Percentiles rank a stretch among this genome's conserved stretches.
phyloP scores from a whole-genome alignment of 2,329 filamentous ascomycete genomes.

The Cercospora sp. region DNA sequence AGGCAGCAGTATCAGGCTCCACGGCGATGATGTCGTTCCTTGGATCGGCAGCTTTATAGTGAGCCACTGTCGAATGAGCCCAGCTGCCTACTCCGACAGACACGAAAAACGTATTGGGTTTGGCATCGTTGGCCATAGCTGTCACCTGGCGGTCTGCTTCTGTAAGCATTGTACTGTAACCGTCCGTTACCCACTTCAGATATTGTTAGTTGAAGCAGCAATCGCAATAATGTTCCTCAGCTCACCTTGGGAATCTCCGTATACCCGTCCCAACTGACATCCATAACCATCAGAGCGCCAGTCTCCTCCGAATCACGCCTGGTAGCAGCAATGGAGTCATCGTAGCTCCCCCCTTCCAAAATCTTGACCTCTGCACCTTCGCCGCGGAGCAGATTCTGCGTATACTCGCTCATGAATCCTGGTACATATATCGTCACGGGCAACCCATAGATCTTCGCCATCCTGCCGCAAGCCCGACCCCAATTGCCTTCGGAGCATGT shows the following conservation, averaged over 20 bases:
- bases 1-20: conserved; percentile 67
- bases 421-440: conserved; percentile 64
- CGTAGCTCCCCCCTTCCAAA: conserved; percentile 60
- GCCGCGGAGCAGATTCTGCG: conserved; percentile 55
- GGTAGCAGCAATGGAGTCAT: conserved; percentile 59
- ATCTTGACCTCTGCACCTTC: conserved; percentile 64
- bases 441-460: conserved; percentile 62
- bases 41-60: conserved; percentile 56
- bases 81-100: conserved; percentile 74
- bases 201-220: background rate
- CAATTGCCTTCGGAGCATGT: conserved; percentile 76
- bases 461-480: conserved; percentile 69
- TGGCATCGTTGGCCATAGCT: conserved; percentile 34
- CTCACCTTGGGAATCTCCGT: conserved; percentile 61
- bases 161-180: conserved; percentile 70
- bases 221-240: background rate
- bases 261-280: conserved; percentile 67
- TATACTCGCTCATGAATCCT: conserved; percentile 54
- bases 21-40: conserved; percentile 59
- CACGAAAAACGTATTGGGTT: conserved; percentile 56
- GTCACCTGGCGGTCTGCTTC: conserved; percentile 66
- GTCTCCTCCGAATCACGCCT: conserved; percentile 45
- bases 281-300: conserved; percentile 62
- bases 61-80: conserved; percentile 65
- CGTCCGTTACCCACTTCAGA: conserved; percentile 70